Conservation (phyloP, 2,329 filamentous ascomycete species). For the Eutypa lata region DNA sequence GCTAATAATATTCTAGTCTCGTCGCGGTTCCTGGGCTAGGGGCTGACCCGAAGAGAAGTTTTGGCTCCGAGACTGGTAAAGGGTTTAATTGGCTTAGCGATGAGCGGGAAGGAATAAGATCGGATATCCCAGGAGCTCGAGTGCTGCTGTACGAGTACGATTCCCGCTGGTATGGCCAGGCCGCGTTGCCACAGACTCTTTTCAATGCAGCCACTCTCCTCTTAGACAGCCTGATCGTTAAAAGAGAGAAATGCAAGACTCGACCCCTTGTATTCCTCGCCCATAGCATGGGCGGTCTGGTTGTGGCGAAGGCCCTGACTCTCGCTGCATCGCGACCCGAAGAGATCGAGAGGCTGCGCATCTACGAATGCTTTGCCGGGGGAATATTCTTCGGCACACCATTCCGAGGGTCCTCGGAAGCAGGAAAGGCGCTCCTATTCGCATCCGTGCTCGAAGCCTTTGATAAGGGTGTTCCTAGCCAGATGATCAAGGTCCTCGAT, state of each 20-base stretch:
- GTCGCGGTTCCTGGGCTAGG: conserved; percentile 33
- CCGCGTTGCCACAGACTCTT: conserved; percentile 32
- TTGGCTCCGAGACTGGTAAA: conserved; percentile 26
- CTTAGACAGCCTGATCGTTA: conserved; percentile 19
- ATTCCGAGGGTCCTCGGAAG: conserved; percentile 12
- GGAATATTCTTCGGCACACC: conserved; percentile 34
- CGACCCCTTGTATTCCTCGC: conserved; percentile 35
- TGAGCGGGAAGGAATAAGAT: conserved; percentile 20
- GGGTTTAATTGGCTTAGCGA: conserved; percentile 34
- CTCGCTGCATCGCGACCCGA: conserved; percentile 26
- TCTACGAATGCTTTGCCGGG: conserved; percentile 32
- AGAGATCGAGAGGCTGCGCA: conserved; percentile 18
- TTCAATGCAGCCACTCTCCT: conserved; percentile 28
- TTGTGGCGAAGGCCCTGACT: conserved; percentile 32
- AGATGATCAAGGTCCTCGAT: background rate
- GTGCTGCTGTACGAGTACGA: conserved; percentile 34
- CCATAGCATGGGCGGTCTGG: conserved; percentile 37
- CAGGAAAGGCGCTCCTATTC: background rate
- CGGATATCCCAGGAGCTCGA: conserved; percentile 31
- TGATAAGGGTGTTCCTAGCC: background rate
- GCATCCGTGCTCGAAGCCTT: background rate
- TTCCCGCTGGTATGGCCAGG: conserved; percentile 30
- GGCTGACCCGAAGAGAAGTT: conserved; percentile 30
- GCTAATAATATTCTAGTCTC: conserved; percentile 24
- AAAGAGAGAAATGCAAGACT: conserved; percentile 9